Evolutionary conservation across 306 rosid species (phyloP).

Genomic region (Clitoria ternatea): DNA sequence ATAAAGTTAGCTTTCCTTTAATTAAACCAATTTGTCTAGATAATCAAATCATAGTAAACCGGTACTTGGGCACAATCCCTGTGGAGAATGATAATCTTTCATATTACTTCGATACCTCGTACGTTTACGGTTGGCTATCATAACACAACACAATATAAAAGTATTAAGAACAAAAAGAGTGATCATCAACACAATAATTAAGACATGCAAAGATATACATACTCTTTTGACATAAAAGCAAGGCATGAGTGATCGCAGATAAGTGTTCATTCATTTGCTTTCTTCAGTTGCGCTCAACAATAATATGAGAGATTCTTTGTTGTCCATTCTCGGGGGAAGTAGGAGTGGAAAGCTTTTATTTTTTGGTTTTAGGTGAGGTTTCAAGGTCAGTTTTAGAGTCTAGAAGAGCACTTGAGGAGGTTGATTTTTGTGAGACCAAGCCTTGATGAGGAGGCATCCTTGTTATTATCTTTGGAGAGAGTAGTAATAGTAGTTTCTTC

Average conservation of each 20-base stretch:
- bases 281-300: slow-evolving; percentile 90
- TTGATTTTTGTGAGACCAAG: slow-evolving; percentile 51
- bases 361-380: slow-evolving; percentile 49
- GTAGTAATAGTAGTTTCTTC: background rate
- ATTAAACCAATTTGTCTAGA: too few relatives aligned
- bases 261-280: slow-evolving; percentile 97
- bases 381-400: slow-evolving; percentile 52
- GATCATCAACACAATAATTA: too few relatives aligned
- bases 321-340: slow-evolving; percentile 49
- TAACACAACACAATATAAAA: too few relatives aligned
- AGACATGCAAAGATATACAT: too few relatives aligned
- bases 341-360: slow-evolving; percentile 36
- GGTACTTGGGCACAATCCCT: too few relatives aligned
- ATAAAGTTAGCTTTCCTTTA: too few relatives aligned
- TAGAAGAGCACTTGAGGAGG: slow-evolving; percentile 38
- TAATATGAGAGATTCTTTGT: slow-evolving; percentile 70
- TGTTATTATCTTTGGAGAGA: slow-evolving; percentile 22
- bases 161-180: too few relatives aligned
- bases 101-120: too few relatives aligned
- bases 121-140: too few relatives aligned
- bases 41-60: too few relatives aligned
- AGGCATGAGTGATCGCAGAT: slow-evolving; percentile 90
- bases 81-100: too few relatives aligned
- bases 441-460: slow-evolving; percentile 29
- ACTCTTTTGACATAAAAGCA: slow-evolving; percentile 92